A percentile compares a stretch with the other conserved stretches of the same genome.
These are phyloP conservation scores for Lasiodiplodia citricola DNA, from an alignment of 2,329 filamentous ascomycete species.

Conservation along the genomic window DNA sequence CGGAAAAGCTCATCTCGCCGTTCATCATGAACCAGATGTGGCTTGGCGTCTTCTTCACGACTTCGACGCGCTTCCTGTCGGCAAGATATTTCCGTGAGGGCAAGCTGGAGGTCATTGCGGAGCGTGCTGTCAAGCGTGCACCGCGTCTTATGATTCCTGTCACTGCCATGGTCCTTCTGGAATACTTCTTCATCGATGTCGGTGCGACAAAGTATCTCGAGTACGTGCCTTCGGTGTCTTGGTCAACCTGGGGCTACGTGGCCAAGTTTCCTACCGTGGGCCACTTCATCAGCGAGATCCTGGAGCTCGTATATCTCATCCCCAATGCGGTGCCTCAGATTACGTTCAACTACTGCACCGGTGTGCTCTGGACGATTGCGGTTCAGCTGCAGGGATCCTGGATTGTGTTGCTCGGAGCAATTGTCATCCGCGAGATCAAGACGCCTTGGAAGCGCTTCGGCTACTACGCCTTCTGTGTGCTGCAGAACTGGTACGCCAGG, in stretches of 20 bases:
- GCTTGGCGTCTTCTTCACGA: conserved; percentile 57
- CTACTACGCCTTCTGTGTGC: conserved; percentile 51
- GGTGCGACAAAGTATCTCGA: conserved; percentile 51
- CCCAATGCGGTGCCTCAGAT: conserved; percentile 56
- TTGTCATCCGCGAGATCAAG: conserved; percentile 53
- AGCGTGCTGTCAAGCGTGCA: conserved; percentile 51
- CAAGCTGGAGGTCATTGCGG: conserved; percentile 49
- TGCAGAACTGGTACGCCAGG: conserved; percentile 54
- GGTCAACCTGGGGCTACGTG: conserved; percentile 56
- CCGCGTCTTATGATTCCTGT: conserved; percentile 56
- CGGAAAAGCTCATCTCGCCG: conserved; percentile 49
- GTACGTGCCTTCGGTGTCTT: conserved; percentile 54
- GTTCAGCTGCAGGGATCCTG: conserved; percentile 56
- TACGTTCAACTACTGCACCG: conserved; percentile 56
- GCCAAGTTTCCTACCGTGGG: conserved; percentile 48
- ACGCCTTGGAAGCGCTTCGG: conserved; percentile 53
- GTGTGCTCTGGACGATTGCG: conserved; percentile 57
- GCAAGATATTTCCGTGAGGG: conserved; percentile 50
- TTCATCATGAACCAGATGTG: conserved; percentile 55
- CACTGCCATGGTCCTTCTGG: conserved; percentile 48
- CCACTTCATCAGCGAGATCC: conserved; percentile 50
- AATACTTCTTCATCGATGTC: conserved; percentile 55
- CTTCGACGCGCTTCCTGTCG: conserved; percentile 53
- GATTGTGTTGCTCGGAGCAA: conserved; percentile 49
- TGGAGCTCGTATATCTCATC: conserved; percentile 54